Percentiles rank a stretch among this genome's conserved stretches.
Conservation (phyloP, 192 early-diverging fungal genomes). For the Lobosporangium transversale region DNA sequence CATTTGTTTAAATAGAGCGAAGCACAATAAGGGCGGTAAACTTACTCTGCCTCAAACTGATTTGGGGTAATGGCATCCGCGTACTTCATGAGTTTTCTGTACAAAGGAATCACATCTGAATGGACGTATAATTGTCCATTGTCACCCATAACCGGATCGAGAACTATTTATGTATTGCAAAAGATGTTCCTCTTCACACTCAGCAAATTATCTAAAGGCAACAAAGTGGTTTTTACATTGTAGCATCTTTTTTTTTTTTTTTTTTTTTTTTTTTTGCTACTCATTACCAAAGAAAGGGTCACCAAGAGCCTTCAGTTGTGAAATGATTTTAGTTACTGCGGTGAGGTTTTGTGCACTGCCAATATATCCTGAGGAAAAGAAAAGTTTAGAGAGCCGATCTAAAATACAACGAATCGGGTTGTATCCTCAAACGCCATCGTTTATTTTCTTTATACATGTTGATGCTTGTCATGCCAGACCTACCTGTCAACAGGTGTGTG, state of each 20-base stretch:
- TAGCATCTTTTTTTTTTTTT: too few relatives aligned
- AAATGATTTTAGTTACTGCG: slow-evolving; percentile 64
- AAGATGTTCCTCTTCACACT: too few relatives aligned
- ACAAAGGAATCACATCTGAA: slow-evolving; percentile 78
- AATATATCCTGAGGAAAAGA: slow-evolving; percentile 72
- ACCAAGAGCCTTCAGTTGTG: slow-evolving; percentile 60
- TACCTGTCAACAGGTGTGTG: slow-evolving; percentile 85
- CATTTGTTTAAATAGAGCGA: background rate
- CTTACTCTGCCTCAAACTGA: slow-evolving; percentile 87
- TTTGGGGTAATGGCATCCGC: slow-evolving; percentile 91
- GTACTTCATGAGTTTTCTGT: slow-evolving; percentile 72
- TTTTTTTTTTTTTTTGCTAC: too few relatives aligned
- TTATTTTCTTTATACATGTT: too few relatives aligned
- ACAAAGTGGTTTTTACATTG: too few relatives aligned
- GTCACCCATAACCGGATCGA: slow-evolving; percentile 95
- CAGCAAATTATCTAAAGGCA: too few relatives aligned
- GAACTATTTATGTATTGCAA: slow-evolving; percentile 54
- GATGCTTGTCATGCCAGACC: too few relatives aligned
- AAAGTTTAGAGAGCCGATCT: background rate
- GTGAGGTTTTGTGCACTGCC: slow-evolving; percentile 75
- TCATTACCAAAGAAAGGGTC: slow-evolving; percentile 66
- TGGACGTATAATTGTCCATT: slow-evolving; percentile 86
- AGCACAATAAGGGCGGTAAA: background rate
- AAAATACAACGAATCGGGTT: too few relatives aligned
- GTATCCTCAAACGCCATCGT: too few relatives aligned